Percentiles rank a stretch among this genome's conserved stretches.
Evolutionary conservation across 148 eudicot species (phyloP).

Genomic region (Simmondsia chinensis): DNA sequence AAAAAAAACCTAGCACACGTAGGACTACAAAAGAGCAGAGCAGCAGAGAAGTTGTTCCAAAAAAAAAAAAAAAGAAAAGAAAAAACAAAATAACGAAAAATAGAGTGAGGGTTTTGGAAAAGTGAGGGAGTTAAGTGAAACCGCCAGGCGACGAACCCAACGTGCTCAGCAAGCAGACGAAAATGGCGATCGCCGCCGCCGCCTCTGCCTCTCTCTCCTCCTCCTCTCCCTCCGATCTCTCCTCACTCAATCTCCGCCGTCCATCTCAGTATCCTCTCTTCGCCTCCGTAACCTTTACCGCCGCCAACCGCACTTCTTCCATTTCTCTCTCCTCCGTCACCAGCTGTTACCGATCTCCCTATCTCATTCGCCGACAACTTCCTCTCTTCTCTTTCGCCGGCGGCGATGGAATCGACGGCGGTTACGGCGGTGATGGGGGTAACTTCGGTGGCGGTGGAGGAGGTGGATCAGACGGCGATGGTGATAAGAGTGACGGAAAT

Average conservation of each 20-base stretch:
- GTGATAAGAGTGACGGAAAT: slow-evolving; percentile 8
- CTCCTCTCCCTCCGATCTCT: slow-evolving; percentile 10
- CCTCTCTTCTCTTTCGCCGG: slow-evolving; percentile 3
- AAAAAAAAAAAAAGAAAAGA: no score
- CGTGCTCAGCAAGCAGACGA: neutral
- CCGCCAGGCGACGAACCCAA: neutral
- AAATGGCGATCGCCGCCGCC: neutral
- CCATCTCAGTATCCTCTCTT: slow-evolving; percentile 2
- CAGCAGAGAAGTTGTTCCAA: no score
- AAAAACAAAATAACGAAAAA: no score
- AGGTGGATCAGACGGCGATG: slow-evolving; percentile 5
- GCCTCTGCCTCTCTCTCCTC: slow-evolving; percentile 1
- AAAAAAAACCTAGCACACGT: no score
- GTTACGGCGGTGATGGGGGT: slow-evolving; percentile 12
- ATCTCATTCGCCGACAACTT: neutral
- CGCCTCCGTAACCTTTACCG: neutral
- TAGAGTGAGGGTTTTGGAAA: no score
- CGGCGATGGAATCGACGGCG: slow-evolving; percentile 15
- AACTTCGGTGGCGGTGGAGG: slow-evolving; percentile 27
- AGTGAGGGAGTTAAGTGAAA: no score
- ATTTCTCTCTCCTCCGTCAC: slow-evolving; percentile 3
- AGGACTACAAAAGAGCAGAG: no score
- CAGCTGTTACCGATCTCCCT: neutral
- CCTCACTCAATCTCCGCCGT: slow-evolving; percentile 4
- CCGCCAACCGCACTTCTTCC: neutral